phyloP scores from a whole-genome alignment of 2,329 filamentous ascomycete species.

The Fusarium virguliforme region DNA sequence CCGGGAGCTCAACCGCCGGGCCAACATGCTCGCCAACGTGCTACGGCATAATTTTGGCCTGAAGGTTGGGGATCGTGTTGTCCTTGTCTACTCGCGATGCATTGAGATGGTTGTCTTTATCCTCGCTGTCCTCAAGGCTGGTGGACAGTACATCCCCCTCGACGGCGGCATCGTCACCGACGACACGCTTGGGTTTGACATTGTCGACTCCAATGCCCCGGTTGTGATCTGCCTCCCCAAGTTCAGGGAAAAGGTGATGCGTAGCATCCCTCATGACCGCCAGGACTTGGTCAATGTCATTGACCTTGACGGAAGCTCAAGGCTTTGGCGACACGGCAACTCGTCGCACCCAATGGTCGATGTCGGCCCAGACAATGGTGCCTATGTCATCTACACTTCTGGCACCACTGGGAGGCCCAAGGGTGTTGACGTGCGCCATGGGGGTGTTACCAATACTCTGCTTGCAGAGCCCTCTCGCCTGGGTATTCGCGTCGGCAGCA shows the following conservation, averaged over 20 bases:
- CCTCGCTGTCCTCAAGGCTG: constrained; percentile 39
- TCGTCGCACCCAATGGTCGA: constrained; percentile 29
- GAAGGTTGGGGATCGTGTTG: constrained; percentile 36
- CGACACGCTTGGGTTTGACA: constrained; percentile 37
- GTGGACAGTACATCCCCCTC: constrained; percentile 39
- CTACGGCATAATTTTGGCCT: constrained; percentile 27
- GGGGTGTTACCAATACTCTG: constrained; percentile 37
- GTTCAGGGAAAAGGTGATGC: constrained; percentile 38
- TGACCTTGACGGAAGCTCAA: constrained; percentile 28
- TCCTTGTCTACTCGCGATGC: constrained; percentile 42
- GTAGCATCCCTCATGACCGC: constrained; percentile 27
- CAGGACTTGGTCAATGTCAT: constrained; percentile 28
- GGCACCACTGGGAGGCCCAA: constrained; percentile 40
- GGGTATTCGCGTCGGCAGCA: constrained; percentile 27
- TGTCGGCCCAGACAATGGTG: constrained; percentile 30
- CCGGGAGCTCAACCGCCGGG: constrained; percentile 36
- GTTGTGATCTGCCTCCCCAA: constrained; percentile 38
- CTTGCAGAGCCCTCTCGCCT: constrained; percentile 38
- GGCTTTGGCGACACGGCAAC: constrained; percentile 29
- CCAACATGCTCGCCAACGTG: constrained; percentile 39
- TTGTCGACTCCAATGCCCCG: constrained; percentile 33
- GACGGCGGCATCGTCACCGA: constrained; percentile 40
- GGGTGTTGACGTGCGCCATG: constrained; percentile 39
- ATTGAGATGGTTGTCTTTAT: constrained; percentile 44
- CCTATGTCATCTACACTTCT: constrained; percentile 43